Conservation (phyloP, 805 yeast species). For the Candida taoyuanica region DNA sequence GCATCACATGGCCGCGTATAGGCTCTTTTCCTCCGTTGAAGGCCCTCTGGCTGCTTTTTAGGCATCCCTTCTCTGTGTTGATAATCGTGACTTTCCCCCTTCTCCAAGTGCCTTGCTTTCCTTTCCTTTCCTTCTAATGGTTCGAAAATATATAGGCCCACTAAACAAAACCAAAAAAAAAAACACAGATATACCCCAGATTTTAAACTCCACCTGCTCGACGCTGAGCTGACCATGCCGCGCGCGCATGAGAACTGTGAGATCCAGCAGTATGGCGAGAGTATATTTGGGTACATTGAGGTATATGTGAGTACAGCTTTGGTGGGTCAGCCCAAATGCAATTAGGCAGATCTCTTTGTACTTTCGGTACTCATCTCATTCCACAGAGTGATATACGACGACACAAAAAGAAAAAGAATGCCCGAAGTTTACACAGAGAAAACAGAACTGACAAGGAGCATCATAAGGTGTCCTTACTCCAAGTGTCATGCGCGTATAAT, state of each 20-base stretch:
- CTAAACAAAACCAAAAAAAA: background rate
- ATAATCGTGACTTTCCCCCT: no score
- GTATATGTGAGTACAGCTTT: no score
- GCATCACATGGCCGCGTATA: slow-evolving; percentile 24
- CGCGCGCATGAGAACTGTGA: background rate
- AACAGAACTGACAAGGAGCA: slow-evolving; percentile 1
- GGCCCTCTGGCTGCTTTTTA: background rate
- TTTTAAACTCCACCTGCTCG: background rate
- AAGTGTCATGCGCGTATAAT: slow-evolving; percentile 25
- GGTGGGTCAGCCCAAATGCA: no score
- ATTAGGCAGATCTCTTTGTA: no score
- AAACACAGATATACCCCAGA: background rate
- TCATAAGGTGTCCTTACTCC: slow-evolving; percentile 24
- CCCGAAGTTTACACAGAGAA: background rate
- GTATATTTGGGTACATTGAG: background rate
- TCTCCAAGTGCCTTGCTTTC: no score
- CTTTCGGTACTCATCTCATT: no score
- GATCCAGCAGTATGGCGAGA: no score
- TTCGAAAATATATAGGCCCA: no score
- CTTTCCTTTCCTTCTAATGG: no score
- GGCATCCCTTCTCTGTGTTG: no score
- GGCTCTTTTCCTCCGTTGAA: slow-evolving; percentile 5
- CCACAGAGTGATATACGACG: no score
- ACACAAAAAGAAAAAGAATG: no score
- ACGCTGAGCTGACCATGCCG: background rate